phyloP scores from a whole-genome alignment of 2,329 filamentous ascomycete genomes.

The Fusarium incarnatum region DNA sequence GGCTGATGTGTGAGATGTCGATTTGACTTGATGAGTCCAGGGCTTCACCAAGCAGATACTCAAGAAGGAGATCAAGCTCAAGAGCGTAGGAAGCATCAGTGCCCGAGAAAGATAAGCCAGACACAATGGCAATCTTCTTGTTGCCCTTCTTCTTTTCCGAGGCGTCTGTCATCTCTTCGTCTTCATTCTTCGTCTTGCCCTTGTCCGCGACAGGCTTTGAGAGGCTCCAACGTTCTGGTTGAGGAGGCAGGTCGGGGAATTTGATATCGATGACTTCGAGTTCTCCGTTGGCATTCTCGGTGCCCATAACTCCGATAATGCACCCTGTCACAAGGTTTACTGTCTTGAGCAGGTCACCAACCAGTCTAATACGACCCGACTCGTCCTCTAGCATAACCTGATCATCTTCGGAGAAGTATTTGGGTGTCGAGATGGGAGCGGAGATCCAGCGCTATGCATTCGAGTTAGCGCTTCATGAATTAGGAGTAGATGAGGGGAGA shows the following conservation, averaged over 20 bases:
- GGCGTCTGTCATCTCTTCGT: constrained; percentile 68
- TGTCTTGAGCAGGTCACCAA: constrained; percentile 75
- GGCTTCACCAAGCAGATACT: constrained; percentile 89
- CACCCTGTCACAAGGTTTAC: constrained; percentile 89
- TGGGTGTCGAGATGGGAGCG: constrained; percentile 79
- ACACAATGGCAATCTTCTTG: constrained; percentile 85
- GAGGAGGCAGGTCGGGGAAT: constrained; percentile 85
- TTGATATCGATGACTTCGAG: constrained; percentile 93
- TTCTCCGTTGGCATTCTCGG: constrained; percentile 90
- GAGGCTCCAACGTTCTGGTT: constrained; percentile 82
- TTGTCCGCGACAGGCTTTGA: constrained; percentile 60
- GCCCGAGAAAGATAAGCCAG: constrained; percentile 86
- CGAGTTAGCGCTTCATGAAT: constrained; percentile 4
- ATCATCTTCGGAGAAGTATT: constrained; percentile 76
- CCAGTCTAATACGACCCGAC: constrained; percentile 85
- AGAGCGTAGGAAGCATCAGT: constrained; percentile 77
- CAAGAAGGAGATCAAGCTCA: constrained; percentile 80
- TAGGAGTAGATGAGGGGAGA: background rate
- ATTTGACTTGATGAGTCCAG: constrained; percentile 70
- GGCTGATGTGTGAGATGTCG: constrained; percentile 75
- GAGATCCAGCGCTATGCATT: constrained; percentile 82
- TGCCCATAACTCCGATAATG: constrained; percentile 93
- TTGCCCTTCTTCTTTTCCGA: constrained; percentile 53
- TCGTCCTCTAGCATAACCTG: constrained; percentile 95
- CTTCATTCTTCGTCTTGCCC: constrained; percentile 56